Percentiles rank a stretch among this genome's conserved stretches.
Conservation (phyloP, 2,329 filamentous ascomycete species). For the Sarocladium oryzae region DNA sequence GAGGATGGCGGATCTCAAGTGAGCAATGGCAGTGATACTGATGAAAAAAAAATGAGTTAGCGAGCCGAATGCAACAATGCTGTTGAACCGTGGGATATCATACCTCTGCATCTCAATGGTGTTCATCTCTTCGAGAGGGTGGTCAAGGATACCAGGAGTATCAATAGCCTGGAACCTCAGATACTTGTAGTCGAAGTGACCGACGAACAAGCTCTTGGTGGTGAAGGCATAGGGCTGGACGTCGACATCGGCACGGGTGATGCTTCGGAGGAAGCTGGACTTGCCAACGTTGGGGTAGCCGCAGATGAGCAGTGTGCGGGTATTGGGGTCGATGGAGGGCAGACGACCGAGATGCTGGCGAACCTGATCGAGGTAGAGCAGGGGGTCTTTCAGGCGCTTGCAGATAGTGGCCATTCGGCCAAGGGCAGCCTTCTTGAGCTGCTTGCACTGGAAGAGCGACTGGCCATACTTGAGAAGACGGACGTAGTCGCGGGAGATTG, state of each 20-base stretch:
- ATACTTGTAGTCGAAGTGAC: constrained; percentile 91
- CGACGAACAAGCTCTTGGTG: constrained; percentile 93
- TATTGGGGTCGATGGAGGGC: constrained; percentile 97
- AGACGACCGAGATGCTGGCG: constrained; percentile 96
- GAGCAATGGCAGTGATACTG: constrained; percentile 90
- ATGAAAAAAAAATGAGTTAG: too few species aligned
- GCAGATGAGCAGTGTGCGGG: constrained; percentile 89
- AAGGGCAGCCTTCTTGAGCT: constrained; percentile 90
- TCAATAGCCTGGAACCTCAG: constrained; percentile 70
- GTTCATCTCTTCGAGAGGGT: constrained; percentile 98
- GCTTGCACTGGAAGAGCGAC: constrained; percentile 97
- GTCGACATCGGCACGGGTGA: constrained; percentile 92
- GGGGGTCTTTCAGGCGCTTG: constrained; percentile 87
- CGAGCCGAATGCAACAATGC: too few species aligned
- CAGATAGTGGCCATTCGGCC: constrained; percentile 98
- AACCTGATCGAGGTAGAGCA: constrained; percentile 86
- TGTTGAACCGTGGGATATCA: constrained; percentile 13
- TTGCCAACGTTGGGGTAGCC: constrained; percentile 98
- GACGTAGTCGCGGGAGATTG: constrained; percentile 92
- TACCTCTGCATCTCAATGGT: constrained; percentile 91
- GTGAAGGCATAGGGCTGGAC: constrained; percentile 98
- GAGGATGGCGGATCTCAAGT: constrained; percentile 87
- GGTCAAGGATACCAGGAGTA: constrained; percentile 96
- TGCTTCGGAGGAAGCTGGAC: constrained; percentile 87
- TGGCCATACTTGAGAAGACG: constrained; percentile 89